These are phyloP conservation scores for Sutorius australiensis DNA, from an alignment of 768 basidiomycete species.

Conservation along the genomic window DNA sequence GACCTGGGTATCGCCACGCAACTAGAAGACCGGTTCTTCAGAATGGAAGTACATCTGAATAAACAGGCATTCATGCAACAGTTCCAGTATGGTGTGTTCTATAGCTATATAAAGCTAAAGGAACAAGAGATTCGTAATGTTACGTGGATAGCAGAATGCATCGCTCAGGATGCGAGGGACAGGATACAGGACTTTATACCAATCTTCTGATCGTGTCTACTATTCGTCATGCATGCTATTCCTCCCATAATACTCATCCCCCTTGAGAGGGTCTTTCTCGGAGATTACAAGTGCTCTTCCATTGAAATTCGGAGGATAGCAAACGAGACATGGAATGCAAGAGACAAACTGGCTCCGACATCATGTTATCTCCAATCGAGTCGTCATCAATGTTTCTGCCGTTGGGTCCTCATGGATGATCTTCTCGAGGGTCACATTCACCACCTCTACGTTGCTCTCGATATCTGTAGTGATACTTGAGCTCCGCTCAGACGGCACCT, in stretches of 20 bases:
- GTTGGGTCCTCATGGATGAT: neutral
- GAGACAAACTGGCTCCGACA: neutral
- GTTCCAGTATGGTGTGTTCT: conserved; percentile 93
- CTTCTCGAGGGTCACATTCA: conserved; percentile 9
- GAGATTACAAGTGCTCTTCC: neutral
- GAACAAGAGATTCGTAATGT: conserved; percentile 87
- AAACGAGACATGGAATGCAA: neutral
- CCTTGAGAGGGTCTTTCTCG: neutral
- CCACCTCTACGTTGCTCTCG: neutral
- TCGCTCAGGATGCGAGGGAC: conserved; percentile 93
- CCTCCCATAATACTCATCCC: conserved; percentile 5
- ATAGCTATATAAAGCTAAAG: conserved; percentile 87
- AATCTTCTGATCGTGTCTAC: conserved; percentile 56
- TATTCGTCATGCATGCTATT: conserved; percentile 1
- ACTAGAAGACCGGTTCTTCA: conserved; percentile 94
- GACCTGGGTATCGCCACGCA: conserved; percentile 55
- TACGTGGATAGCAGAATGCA: conserved; percentile 97
- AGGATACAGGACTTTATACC: conserved; percentile 95
- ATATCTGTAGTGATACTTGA: conserved; percentile 3
- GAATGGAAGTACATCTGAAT: conserved; percentile 88
- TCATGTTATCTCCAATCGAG: conserved; percentile 2
- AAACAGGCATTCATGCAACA: conserved; percentile 94
- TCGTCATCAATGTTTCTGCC: neutral
- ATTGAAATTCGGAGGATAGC: neutral
- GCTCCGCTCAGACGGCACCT: neutral